phyloP scores from a whole-genome alignment of 2,329 filamentous ascomycete species.

The Didymella pomorum region DNA sequence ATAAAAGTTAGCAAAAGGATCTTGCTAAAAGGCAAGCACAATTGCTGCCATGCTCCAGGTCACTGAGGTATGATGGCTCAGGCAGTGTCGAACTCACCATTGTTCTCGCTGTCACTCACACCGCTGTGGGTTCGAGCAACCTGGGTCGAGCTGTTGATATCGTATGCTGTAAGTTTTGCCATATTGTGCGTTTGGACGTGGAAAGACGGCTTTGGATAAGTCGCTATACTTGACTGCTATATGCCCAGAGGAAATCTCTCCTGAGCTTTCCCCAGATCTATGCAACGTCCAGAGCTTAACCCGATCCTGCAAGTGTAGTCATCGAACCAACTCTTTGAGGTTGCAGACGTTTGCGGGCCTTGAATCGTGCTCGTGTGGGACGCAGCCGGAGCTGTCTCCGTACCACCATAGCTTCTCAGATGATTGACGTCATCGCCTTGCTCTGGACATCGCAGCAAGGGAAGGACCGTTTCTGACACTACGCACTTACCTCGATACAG shows the following conservation, averaged over 20 bases:
- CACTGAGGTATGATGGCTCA: too few relatives aligned
- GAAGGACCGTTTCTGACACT: slow-evolving; percentile 11
- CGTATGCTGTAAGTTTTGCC: slow-evolving; percentile 19
- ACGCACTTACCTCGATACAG: neutral
- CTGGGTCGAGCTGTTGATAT: slow-evolving; percentile 13
- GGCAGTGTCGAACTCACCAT: slow-evolving; percentile 2
- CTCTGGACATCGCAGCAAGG: slow-evolving; percentile 3
- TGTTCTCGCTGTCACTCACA: slow-evolving; percentile 15
- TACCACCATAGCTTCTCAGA: neutral
- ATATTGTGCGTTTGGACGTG: neutral
- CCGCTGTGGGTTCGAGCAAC: slow-evolving; percentile 18
- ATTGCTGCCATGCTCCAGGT: neutral
- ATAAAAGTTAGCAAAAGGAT: too few relatives aligned
- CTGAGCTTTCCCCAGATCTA: neutral
- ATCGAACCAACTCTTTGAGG: slow-evolving; percentile 12
- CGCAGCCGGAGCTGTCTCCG: slow-evolving; percentile 9
- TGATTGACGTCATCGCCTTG: slow-evolving; percentile 14
- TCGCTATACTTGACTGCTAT: neutral
- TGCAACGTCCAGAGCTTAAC: slow-evolving; percentile 2
- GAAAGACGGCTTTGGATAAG: neutral
- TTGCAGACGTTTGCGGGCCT: neutral
- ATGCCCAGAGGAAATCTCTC: neutral
- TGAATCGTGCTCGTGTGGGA: neutral
- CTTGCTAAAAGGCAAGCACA: too few relatives aligned
- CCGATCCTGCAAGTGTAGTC: slow-evolving; percentile 13